Conservation (phyloP, 139 green algal genomes). For the Chlorella vulgaris region DNA sequence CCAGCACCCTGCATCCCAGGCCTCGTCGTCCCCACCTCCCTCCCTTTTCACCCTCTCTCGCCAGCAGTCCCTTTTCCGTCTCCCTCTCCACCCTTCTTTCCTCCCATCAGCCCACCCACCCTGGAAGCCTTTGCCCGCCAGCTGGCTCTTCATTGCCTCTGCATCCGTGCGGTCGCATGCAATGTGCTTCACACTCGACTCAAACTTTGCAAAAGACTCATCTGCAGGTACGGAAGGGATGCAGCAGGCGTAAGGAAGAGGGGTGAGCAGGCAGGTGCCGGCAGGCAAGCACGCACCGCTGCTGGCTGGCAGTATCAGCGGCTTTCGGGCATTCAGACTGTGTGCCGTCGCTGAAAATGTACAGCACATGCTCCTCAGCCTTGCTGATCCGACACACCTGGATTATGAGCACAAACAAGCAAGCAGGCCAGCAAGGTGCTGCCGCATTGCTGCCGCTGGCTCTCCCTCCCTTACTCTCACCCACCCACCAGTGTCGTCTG, state of each 20-base stretch:
- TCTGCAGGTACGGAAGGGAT: slow-evolving; percentile 46
- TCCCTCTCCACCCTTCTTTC: not conserved
- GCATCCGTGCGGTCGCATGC: slow-evolving; percentile 84
- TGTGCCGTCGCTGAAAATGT: no score
- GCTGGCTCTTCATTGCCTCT: slow-evolving; percentile 65
- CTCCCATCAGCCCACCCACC: slow-evolving; percentile 32
- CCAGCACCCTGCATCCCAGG: no score
- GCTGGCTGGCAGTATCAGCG: slow-evolving; percentile 12
- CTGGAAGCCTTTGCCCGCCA: slow-evolving; percentile 81
- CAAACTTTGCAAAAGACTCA: slow-evolving; percentile 74
- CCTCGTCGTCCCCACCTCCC: not conserved
- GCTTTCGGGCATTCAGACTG: no score
- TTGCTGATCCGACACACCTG: no score
- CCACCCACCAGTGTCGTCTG: slow-evolving; percentile 23
- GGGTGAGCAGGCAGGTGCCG: not conserved
- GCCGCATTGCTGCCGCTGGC: no score
- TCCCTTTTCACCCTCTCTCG: not conserved
- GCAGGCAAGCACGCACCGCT: not conserved
- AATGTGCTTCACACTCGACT: slow-evolving; percentile 87
- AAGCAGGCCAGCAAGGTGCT: no score
- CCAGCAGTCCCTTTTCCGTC: not conserved
- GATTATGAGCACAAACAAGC: no score
- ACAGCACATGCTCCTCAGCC: no score
- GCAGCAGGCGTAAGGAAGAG: slow-evolving; percentile 23
- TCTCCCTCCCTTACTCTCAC: not conserved